Percentiles rank a stretch among this genome's conserved stretches.
These are phyloP conservation scores for Dactylellina haptotyla DNA, from an alignment of 2,329 filamentous ascomycete genomes.

Conservation along the genomic window DNA sequence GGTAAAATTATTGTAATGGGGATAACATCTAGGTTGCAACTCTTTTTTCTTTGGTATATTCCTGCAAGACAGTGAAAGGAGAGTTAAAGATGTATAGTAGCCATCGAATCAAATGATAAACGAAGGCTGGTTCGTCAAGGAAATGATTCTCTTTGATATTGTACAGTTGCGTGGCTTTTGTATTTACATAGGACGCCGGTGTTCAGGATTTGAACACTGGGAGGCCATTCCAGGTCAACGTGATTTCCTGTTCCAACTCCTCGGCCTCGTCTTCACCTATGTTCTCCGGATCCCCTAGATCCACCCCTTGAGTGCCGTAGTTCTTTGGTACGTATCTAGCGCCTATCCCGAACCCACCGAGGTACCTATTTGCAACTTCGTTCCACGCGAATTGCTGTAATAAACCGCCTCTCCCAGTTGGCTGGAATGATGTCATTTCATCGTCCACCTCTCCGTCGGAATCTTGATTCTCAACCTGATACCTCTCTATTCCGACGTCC, in stretches of 20 bases:
- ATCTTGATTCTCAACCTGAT: background rate
- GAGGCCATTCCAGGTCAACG: constrained; percentile 38
- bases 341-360: constrained; percentile 39
- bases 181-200: background rate
- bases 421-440: constrained; percentile 10
- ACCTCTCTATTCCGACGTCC: background rate
- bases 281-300: background rate
- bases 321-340: constrained; percentile 38
- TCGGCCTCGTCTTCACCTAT: constrained; percentile 11
- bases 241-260: constrained; percentile 47
- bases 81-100: constrained; percentile 23
- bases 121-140: background rate
- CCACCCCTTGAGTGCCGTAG: constrained; percentile 14
- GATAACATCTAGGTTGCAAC: background rate
- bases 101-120: constrained; percentile 4
- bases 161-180: background rate
- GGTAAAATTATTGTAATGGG: background rate
- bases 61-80: background rate
- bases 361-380: constrained; percentile 38
- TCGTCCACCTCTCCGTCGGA: background rate
- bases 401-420: constrained; percentile 35
- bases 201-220: constrained; percentile 23
- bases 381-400: constrained; percentile 53
- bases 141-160: background rate
- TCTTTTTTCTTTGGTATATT: background rate